phyloP scores from a whole-genome alignment of 1,284 basidiomycete genomes.

The Trametes polyzona region DNA sequence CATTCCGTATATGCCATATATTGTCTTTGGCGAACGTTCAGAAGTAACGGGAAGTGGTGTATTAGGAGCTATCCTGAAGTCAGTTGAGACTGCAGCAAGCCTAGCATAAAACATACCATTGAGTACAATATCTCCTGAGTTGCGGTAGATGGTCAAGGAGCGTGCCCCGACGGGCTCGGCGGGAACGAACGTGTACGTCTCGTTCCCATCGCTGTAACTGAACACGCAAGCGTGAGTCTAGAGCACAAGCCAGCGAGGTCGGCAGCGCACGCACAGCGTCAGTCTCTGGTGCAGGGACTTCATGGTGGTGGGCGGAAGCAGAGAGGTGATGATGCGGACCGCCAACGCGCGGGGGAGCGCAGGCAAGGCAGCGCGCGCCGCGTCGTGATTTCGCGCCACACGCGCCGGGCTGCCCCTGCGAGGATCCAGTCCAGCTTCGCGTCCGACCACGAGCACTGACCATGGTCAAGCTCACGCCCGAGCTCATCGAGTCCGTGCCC shows the following conservation, averaged over 20 bases:
- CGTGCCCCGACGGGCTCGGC: conserved; percentile 63
- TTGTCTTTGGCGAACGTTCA: conserved; percentile 59
- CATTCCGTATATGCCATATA: conserved; percentile 88
- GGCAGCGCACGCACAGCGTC: conserved; percentile 53
- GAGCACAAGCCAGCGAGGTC: conserved; percentile 5
- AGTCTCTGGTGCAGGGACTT: conserved; percentile 71
- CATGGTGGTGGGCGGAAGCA: conserved; percentile 51
- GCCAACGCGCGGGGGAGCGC: conserved; percentile 21
- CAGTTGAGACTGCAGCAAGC: not conserved
- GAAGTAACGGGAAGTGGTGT: conserved; percentile 54
- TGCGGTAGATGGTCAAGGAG: conserved; percentile 70
- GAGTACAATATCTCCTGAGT: conserved; percentile 72
- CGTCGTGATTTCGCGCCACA: conserved; percentile 25
- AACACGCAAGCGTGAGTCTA: conserved; percentile 19
- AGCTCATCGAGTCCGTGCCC: conserved; percentile 79
- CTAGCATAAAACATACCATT: conserved; percentile 52
- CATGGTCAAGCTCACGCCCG: conserved; percentile 87
- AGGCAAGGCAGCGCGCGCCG: conserved; percentile 24
- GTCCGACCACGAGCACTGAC: conserved; percentile 38
- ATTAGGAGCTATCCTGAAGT: conserved; percentile 52
- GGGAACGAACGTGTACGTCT: conserved; percentile 78
- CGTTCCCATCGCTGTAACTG: conserved; percentile 71
- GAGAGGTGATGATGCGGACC: conserved; percentile 18
- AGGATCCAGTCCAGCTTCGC: conserved; percentile 17
- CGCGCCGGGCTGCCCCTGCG: conserved; percentile 19